A percentile compares a stretch with the other conserved stretches of the same genome.
These are phyloP conservation scores for Oryza glaberrima DNA, from an alignment of 176 grass and related monocot genomes.

Conservation along the genomic window DNA sequence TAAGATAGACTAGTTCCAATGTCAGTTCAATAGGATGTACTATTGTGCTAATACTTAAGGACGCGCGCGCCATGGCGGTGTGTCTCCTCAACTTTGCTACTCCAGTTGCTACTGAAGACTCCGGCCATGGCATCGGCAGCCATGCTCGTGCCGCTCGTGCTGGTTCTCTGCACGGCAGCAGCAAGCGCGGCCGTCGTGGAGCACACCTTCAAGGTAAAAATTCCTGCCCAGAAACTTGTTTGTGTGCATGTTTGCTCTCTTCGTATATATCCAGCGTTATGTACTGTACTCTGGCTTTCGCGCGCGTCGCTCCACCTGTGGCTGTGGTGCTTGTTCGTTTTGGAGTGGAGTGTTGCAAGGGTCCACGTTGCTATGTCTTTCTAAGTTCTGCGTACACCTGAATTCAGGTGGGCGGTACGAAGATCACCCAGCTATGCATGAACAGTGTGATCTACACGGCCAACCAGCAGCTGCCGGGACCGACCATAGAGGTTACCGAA, in stretches of 20 bases:
- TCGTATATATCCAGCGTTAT: not conserved
- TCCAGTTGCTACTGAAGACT: not conserved
- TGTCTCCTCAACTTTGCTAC: not conserved
- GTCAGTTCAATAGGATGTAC: not conserved
- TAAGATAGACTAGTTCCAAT: not conserved
- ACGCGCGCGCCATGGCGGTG: not conserved
- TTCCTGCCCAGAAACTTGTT: not conserved
- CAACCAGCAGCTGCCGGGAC: slow-evolving; percentile 41
- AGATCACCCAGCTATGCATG: slow-evolving; percentile 33
- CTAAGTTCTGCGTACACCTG: not conserved
- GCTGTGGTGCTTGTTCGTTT: not conserved
- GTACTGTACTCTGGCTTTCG: no score
- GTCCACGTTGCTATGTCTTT: not conserved
- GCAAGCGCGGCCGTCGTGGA: slow-evolving; percentile 38
- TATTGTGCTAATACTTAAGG: slow-evolving; percentile 1
- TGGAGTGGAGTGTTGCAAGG: not conserved
- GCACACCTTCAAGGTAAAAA: slow-evolving; percentile 44
- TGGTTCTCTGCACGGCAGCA: slow-evolving; percentile 11
- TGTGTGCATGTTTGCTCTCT: not conserved
- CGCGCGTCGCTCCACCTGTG: no score
- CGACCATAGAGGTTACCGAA: slow-evolving; percentile 47
- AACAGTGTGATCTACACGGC: slow-evolving; percentile 34
- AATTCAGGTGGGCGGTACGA: slow-evolving; percentile 27
- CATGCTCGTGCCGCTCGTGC: slow-evolving; percentile 21
- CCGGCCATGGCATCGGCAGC: not conserved